Evolutionary conservation across 495 filamentous ascomycete species (phyloP).

Genomic region (Daldinia concentrica): DNA sequence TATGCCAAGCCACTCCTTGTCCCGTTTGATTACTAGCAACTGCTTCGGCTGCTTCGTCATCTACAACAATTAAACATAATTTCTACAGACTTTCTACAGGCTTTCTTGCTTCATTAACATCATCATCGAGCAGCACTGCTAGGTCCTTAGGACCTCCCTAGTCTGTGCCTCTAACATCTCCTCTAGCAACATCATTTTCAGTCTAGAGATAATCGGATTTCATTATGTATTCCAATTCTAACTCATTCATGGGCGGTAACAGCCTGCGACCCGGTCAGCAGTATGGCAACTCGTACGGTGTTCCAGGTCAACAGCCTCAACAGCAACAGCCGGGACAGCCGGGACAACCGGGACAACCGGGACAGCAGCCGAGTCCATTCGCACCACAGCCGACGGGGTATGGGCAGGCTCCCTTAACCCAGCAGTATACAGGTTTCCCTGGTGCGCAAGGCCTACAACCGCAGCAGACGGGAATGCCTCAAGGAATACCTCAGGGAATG

Average conservation of each 20-base stretch:
- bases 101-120: constrained; percentile 25
- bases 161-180: constrained; percentile 11
- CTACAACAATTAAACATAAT: constrained; percentile 19
- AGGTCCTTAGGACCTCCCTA: constrained; percentile 34
- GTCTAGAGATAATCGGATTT: constrained; percentile 7
- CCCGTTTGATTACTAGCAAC: constrained; percentile 27
- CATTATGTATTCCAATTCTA: constrained; percentile 88
- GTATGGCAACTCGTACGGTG: constrained; percentile 63
- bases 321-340: constrained; percentile 64
- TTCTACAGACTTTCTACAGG: neutral
- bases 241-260: constrained; percentile 81
- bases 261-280: constrained; percentile 76
- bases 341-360: too few species aligned
- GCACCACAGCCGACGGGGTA: constrained; percentile 68
- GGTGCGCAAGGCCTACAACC: constrained; percentile 59
- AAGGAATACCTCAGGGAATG: constrained; percentile 58
- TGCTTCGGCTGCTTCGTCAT: constrained; percentile 44
- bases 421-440: constrained; percentile 68
- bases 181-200: constrained; percentile 5
- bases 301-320: constrained; percentile 67
- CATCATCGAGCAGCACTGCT: constrained; percentile 27
- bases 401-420: constrained; percentile 67
- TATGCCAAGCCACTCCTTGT: constrained; percentile 42
- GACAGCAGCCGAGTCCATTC: constrained; percentile 69
- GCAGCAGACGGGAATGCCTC: constrained; percentile 57